phyloP scores from a whole-genome alignment of 2,329 filamentous ascomycete species.

The Neopestalotiopsis rosae region DNA sequence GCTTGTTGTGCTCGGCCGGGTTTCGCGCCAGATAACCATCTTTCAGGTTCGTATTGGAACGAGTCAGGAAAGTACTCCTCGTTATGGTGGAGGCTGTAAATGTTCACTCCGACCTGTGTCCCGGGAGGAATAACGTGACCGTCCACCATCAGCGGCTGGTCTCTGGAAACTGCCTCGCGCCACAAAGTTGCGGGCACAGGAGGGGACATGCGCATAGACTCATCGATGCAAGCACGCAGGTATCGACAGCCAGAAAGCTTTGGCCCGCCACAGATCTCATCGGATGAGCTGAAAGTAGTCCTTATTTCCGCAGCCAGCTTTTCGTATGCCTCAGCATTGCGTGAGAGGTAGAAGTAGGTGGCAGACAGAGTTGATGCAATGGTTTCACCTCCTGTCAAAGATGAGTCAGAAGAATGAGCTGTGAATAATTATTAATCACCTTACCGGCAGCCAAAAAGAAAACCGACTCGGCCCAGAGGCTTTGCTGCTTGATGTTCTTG shows the following conservation, averaged over 20 bases:
- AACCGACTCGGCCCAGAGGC: constrained; percentile 13
- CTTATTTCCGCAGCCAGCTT: constrained; percentile 37
- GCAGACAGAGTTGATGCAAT: constrained; percentile 37
- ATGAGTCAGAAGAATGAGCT: not conserved
- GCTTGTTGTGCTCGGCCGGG: constrained; percentile 19
- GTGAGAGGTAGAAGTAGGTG: constrained; percentile 40
- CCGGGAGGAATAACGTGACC: constrained; percentile 36
- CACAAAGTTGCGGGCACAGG: constrained; percentile 41
- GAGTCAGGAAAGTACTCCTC: constrained; percentile 32
- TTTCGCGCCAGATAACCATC: constrained; percentile 34
- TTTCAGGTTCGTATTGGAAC: constrained; percentile 36
- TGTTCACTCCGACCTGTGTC: constrained; percentile 36
- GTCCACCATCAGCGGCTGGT: constrained; percentile 29
- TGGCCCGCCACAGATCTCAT: constrained; percentile 34
- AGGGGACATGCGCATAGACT: constrained; percentile 51
- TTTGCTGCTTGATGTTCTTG: constrained; percentile 1
- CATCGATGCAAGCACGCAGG: constrained; percentile 51
- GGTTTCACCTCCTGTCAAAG: constrained; percentile 30
- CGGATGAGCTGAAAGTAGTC: constrained; percentile 37
- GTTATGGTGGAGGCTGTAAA: constrained; percentile 42
- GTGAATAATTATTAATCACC: no score
- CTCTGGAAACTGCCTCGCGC: constrained; percentile 28
- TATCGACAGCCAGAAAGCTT: constrained; percentile 43
- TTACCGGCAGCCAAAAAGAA: constrained; percentile 18
- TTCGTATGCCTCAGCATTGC: constrained; percentile 30